A percentile compares a stretch with the other conserved stretches of the same genome.
Conservation (phyloP, 352 stramenopile species). For the Globisporangium irregulare region DNA sequence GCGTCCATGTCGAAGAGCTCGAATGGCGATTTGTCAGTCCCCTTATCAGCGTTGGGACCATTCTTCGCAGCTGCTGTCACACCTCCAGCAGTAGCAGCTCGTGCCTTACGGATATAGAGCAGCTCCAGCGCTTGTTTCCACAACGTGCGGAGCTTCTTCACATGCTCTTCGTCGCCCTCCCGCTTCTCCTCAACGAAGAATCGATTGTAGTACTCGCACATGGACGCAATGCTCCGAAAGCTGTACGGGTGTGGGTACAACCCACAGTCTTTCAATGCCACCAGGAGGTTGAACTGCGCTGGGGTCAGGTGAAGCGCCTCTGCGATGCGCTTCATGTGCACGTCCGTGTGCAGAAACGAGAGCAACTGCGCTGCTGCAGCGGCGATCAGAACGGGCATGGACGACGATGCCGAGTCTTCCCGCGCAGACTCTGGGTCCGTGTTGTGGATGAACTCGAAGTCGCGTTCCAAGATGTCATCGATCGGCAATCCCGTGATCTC, state of each 20-base stretch:
- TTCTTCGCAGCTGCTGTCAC: constrained; percentile 4
- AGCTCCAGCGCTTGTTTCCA: constrained; percentile 64
- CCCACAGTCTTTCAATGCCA: constrained; percentile 46
- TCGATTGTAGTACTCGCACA: constrained; percentile 60
- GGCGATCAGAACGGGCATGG: constrained; percentile 23
- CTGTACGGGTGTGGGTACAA: constrained; percentile 44
- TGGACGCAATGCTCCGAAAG: constrained; percentile 43
- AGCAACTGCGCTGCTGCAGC: constrained; percentile 43
- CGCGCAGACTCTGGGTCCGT: background rate
- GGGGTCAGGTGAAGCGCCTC: constrained; percentile 41
- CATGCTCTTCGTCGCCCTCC: constrained; percentile 25
- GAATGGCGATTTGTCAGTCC: constrained; percentile 21
- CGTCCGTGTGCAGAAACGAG: constrained; percentile 32
- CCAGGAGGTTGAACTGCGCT: constrained; percentile 63
- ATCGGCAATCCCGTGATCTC: constrained; percentile 51
- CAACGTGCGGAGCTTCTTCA: constrained; percentile 27
- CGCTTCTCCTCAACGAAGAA: constrained; percentile 48
- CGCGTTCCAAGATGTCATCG: constrained; percentile 56
- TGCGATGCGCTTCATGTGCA: constrained; percentile 51
- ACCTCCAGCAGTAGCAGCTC: constrained; percentile 11
- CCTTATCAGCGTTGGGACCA: constrained; percentile 15
- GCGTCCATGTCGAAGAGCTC: constrained; percentile 63
- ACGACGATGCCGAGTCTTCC: constrained; percentile 10
- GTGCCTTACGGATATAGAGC: constrained; percentile 54
- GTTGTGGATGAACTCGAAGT: constrained; percentile 29